Percentiles rank a stretch among this genome's conserved stretches.
Evolutionary conservation across 108 stramenopile species (phyloP).

Genomic region (Parmales sp.): DNA sequence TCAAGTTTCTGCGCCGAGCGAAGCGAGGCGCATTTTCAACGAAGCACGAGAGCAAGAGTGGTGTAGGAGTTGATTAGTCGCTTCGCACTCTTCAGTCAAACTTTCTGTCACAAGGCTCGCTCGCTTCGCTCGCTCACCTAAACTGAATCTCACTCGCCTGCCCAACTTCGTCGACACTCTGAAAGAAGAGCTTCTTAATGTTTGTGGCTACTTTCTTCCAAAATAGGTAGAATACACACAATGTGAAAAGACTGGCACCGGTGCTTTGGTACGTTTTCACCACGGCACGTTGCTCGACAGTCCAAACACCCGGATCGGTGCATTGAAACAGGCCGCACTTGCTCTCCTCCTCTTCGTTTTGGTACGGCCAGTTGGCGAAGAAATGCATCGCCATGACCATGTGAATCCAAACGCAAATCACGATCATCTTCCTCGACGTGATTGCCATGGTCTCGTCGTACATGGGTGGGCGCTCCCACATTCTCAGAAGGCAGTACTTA

Average conservation of each 20-base stretch:
- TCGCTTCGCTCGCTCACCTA: too few species aligned
- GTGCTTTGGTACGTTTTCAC: background rate
- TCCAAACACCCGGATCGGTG: background rate
- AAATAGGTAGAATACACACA: background rate
- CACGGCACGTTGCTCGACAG: background rate
- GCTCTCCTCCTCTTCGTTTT: background rate
- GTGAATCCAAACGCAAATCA: conserved; percentile 28
- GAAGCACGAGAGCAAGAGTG: too few species aligned
- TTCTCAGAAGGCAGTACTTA: conserved; percentile 28
- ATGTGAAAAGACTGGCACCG: background rate
- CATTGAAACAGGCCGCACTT: background rate
- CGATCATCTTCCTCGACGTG: conserved; percentile 15
- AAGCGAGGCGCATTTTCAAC: too few species aligned
- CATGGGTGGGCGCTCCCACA: conserved; percentile 26
- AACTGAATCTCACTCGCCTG: background rate
- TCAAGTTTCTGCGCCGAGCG: conserved; percentile 1
- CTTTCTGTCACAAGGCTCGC: too few species aligned
- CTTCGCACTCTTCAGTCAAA: too few species aligned
- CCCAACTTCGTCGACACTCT: background rate
- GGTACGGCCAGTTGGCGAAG: conserved; percentile 27
- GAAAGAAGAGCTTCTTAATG: background rate
- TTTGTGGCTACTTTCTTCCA: background rate
- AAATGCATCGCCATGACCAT: conserved; percentile 22
- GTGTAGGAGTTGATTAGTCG: too few species aligned
- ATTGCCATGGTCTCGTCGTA: conserved; percentile 21